phyloP scores from a whole-genome alignment of 2,329 filamentous ascomycete genomes.

The Parastagonospora nodorum region DNA sequence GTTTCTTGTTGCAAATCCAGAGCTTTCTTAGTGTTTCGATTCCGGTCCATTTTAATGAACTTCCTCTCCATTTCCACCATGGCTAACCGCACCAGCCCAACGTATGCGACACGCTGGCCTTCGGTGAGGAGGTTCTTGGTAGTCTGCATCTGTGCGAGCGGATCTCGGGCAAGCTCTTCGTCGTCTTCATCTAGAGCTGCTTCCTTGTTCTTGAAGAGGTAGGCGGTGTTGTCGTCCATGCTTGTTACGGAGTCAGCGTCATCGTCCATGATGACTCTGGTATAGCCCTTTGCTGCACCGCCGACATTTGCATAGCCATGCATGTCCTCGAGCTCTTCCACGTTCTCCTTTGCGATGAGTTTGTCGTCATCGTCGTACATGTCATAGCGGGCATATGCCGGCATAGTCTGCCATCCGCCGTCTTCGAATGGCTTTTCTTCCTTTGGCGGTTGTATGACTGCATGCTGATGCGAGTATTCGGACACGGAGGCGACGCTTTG shows the following conservation, averaged over 20 bases:
- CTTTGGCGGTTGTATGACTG: constrained; percentile 58
- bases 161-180: constrained; percentile 72
- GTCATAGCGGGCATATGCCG: constrained; percentile 87
- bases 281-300: constrained; percentile 93
- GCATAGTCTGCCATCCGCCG: constrained; percentile 94
- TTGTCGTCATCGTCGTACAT: constrained; percentile 94
- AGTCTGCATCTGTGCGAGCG: constrained; percentile 87
- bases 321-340: constrained; percentile 69
- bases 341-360: constrained; percentile 80
- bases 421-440: constrained; percentile 64
- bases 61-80: constrained; percentile 78
- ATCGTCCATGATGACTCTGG: constrained; percentile 90
- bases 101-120: constrained; percentile 93
- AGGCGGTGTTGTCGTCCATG: constrained; percentile 96
- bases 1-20: constrained; percentile 72
- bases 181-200: constrained; percentile 71
- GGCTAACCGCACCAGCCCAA: constrained; percentile 82
- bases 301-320: constrained; percentile 78
- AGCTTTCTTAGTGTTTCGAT: constrained; percentile 73
- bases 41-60: constrained; percentile 64
- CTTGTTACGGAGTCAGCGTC: constrained; percentile 93
- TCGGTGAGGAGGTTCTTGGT: constrained; percentile 96
- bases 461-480: constrained; percentile 89
- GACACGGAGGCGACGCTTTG: constrained; percentile 56
- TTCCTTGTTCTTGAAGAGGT: constrained; percentile 81